Conservation (phyloP, 148 eudicot species). For the Rhododendron kiyosumense region DNA sequence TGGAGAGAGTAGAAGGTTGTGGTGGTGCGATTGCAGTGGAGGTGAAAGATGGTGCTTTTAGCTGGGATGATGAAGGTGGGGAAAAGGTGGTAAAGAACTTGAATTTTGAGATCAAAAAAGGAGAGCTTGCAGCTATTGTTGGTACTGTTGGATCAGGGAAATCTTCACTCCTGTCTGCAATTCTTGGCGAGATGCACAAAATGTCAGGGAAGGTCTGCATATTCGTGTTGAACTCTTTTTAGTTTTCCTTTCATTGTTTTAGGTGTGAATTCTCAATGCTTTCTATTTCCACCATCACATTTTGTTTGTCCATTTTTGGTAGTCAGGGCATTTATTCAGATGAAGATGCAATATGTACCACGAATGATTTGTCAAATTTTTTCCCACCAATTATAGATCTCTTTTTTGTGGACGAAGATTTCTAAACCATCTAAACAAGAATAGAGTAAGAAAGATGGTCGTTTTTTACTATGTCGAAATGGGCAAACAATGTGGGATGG, state of each 20-base stretch:
- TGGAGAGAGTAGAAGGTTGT: slow-evolving; percentile 56
- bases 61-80: slow-evolving; percentile 84
- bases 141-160: slow-evolving; percentile 97
- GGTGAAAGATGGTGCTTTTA: slow-evolving; percentile 59
- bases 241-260: neutral
- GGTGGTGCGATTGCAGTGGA: slow-evolving; percentile 50
- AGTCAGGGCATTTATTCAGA: neutral
- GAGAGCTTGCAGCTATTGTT: slow-evolving; percentile 80
- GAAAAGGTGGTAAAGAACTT: slow-evolving; percentile 44
- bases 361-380: neutral
- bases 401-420: neutral
- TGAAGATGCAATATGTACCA: neutral
- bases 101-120: slow-evolving; percentile 57
- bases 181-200: slow-evolving; percentile 95
- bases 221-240: too few species aligned
- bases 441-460: neutral
- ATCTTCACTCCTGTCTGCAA: slow-evolving; percentile 70
- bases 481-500: neutral
- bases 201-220: slow-evolving; percentile 65
- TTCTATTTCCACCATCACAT: neutral
- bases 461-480: neutral
- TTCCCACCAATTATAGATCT: neutral
- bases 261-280: neutral
- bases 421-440: neutral
- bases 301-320: neutral